A percentile compares a stretch with the other conserved stretches of the same genome.
Evolutionary conservation across 805 yeast genomes (phyloP).

Genomic region (Brettanomyces anomalus): DNA sequence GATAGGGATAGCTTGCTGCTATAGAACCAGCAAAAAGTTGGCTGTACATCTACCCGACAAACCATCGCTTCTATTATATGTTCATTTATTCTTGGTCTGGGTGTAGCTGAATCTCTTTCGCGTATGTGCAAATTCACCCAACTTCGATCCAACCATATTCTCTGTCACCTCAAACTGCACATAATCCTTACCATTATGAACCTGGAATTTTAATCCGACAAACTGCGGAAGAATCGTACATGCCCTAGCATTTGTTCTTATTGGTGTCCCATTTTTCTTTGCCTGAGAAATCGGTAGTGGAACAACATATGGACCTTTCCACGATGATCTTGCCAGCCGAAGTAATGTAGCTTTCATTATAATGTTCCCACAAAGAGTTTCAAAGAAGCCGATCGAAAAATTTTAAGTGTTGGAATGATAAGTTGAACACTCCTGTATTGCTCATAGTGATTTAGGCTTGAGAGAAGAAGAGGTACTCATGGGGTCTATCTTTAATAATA

Average conservation of each 20-base stretch:
- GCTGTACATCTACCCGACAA: no score
- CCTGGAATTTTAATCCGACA: slow-evolving; percentile 89
- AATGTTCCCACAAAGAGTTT: neutral
- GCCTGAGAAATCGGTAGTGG: slow-evolving; percentile 93
- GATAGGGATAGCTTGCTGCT: no score
- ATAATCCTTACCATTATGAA: slow-evolving; percentile 93
- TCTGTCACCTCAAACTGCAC: slow-evolving; percentile 81
- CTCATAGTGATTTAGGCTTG: no score
- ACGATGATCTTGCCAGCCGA: slow-evolving; percentile 42
- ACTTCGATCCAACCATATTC: slow-evolving; percentile 93
- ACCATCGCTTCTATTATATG: no score
- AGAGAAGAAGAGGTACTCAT: no score
- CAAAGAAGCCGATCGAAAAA: neutral
- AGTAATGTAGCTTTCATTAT: slow-evolving; percentile 32
- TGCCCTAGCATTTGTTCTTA: slow-evolving; percentile 91
- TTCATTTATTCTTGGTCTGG: slow-evolving; percentile 54
- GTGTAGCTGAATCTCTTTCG: slow-evolving; percentile 82
- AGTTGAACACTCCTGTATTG: no score
- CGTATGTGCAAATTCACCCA: slow-evolving; percentile 94
- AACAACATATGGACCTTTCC: slow-evolving; percentile 86
- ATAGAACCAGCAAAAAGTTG: no score
- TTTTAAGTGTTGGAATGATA: no score
- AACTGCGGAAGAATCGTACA: slow-evolving; percentile 94
- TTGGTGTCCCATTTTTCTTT: slow-evolving; percentile 67
- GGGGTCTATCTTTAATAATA: no score